Conservation (phyloP, 345 rosid genomes). For the Microcos paniculata region DNA sequence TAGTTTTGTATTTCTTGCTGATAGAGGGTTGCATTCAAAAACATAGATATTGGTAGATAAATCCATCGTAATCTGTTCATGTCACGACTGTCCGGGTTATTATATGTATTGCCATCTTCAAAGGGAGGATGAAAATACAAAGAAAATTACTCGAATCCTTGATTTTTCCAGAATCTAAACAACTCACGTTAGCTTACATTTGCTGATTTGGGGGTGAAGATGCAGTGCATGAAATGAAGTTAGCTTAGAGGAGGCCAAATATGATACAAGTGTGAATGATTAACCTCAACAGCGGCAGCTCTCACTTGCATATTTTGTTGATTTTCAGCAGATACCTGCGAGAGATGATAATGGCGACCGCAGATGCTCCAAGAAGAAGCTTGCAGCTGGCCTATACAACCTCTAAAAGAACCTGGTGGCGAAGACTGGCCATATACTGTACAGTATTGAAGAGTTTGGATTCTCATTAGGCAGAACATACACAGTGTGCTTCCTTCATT, state of each 20-base stretch:
- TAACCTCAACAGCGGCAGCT: neutral
- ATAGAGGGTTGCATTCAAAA: neutral
- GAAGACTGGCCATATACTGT: slow-evolving; percentile 1
- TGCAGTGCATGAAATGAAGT: neutral
- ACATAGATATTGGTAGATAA: neutral
- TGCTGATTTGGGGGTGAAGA: neutral
- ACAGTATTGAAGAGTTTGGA: neutral
- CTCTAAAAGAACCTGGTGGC: neutral
- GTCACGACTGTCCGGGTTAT: neutral
- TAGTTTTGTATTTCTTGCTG: neutral
- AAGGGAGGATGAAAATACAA: neutral
- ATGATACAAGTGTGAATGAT: neutral
- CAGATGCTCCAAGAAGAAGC: neutral
- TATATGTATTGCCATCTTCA: neutral
- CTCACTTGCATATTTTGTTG: neutral
- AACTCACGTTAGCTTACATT: neutral
- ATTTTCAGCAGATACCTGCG: slow-evolving; percentile 5
- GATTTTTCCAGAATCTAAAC: neutral
- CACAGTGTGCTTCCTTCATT: neutral
- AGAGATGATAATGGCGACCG: neutral
- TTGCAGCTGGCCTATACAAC: neutral
- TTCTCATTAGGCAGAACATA: neutral
- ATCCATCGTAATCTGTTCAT: neutral
- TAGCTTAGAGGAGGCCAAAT: neutral
- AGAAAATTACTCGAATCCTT: neutral